These are phyloP conservation scores for Acer campestre DNA, from an alignment of 345 rosid genomes.

Conservation along the genomic window DNA sequence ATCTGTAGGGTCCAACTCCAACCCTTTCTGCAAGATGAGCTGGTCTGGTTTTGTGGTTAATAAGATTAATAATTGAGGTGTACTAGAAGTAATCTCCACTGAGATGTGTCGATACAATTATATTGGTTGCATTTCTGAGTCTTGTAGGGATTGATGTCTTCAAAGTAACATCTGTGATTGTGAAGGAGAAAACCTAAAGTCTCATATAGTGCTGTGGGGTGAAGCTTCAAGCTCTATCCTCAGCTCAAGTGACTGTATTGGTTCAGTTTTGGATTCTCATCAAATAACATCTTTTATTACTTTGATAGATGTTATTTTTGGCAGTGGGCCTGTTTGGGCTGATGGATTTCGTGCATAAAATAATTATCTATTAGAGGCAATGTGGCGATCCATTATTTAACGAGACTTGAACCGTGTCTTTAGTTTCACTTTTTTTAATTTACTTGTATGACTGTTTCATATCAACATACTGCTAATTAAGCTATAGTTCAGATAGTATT, in stretches of 20 bases:
- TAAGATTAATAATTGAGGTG: slow-evolving; percentile 13
- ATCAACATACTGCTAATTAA: not conserved
- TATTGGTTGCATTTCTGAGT: slow-evolving; percentile 9
- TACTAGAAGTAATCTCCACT: slow-evolving; percentile 7
- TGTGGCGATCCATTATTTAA: not conserved
- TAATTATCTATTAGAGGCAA: not conserved
- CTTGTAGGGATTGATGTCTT: slow-evolving; percentile 22
- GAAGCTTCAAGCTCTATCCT: not conserved
- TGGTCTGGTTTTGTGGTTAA: slow-evolving; percentile 22
- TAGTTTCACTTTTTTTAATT: not conserved
- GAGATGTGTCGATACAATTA: slow-evolving; percentile 9
- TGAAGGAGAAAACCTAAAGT: not conserved
- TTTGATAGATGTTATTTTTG: not conserved
- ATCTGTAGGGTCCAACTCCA: slow-evolving; percentile 33
- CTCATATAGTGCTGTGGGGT: not conserved
- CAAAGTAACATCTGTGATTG: slow-evolving; percentile 8
- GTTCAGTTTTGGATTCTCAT: not conserved
- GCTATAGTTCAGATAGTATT: not conserved
- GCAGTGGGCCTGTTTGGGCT: not conserved
- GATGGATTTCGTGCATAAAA: not conserved
- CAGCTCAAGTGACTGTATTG: not conserved
- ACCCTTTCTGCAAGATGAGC: slow-evolving; percentile 19
- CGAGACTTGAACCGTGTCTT: not conserved
- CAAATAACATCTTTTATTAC: not conserved
- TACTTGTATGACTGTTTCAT: not conserved